phyloP scores from a whole-genome alignment of 2,329 filamentous ascomycete species.

The Didymella segeticola region DNA sequence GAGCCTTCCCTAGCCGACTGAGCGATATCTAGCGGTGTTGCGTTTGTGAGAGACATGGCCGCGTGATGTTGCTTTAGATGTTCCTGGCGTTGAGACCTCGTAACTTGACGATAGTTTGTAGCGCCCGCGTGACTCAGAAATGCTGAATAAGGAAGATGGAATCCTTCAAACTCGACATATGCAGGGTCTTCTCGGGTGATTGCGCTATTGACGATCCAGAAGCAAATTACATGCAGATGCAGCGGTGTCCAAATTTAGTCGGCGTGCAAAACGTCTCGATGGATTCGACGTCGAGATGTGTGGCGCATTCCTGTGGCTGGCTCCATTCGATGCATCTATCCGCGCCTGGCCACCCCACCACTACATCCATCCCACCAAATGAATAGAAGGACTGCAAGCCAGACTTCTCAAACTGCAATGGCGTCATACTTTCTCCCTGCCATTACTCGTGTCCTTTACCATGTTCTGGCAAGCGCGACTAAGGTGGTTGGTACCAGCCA shows the following conservation, averaged over 20 bases:
- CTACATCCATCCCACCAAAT: slow-evolving; percentile 4
- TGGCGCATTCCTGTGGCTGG: not conserved
- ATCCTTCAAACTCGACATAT: slow-evolving; percentile 18
- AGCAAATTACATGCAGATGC: slow-evolving; percentile 15
- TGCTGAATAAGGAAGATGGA: slow-evolving; percentile 22
- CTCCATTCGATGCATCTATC: not conserved
- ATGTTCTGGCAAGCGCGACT: slow-evolving; percentile 9
- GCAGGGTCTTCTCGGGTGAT: slow-evolving; percentile 30
- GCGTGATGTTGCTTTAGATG: slow-evolving; percentile 23
- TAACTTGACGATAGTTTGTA: slow-evolving; percentile 18
- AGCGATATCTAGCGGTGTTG: slow-evolving; percentile 78
- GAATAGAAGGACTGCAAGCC: not conserved
- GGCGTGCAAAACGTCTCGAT: slow-evolving; percentile 13
- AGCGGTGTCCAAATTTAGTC: slow-evolving; percentile 33
- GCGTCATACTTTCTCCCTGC: slow-evolving; percentile 5
- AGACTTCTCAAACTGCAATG: not conserved
- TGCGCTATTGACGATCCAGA: slow-evolving; percentile 21
- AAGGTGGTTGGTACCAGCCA: slow-evolving; percentile 42
- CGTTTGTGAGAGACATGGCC: slow-evolving; percentile 83
- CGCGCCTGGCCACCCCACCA: not conserved
- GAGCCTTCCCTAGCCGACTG: slow-evolving; percentile 81
- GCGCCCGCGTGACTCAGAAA: slow-evolving; percentile 36
- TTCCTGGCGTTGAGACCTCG: slow-evolving; percentile 26
- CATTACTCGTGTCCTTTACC: slow-evolving; percentile 14
- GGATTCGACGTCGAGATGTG: slow-evolving; percentile 24